phyloP scores from a whole-genome alignment of 768 basidiomycete species.

The Tulasnella sp. region DNA sequence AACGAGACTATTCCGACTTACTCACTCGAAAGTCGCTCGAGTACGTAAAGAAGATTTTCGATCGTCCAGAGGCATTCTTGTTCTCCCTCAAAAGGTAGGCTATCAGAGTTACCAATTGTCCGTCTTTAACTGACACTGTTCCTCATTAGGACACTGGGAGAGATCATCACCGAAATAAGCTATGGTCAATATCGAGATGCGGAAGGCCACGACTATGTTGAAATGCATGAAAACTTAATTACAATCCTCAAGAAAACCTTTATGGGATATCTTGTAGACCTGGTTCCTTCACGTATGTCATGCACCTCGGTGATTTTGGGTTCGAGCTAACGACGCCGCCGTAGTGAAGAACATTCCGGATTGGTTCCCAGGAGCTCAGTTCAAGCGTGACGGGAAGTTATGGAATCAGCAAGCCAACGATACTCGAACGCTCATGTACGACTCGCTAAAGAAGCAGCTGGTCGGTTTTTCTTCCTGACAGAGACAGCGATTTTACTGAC shows the following conservation, averaged over 20 bases:
- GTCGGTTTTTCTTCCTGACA: neutral
- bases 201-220: slow-evolving; percentile 39
- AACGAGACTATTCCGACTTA: neutral
- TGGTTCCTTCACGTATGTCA: slow-evolving; percentile 36
- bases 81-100: slow-evolving; percentile 27
- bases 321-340: no score
- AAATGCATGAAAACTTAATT: neutral
- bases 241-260: slow-evolving; percentile 14
- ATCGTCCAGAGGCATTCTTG: slow-evolving; percentile 23
- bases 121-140: slow-evolving; percentile 32
- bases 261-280: slow-evolving; percentile 36
- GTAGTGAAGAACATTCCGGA: slow-evolving; percentile 35
- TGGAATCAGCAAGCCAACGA: neutral
- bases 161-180: slow-evolving; percentile 42
- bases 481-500: neutral
- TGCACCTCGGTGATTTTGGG: no score
- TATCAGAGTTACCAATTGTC: slow-evolving; percentile 34
- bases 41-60: slow-evolving; percentile 18
- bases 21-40: neutral
- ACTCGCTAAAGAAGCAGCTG: neutral
- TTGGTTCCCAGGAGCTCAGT: slow-evolving; percentile 39
- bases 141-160: slow-evolving; percentile 43
- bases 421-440: neutral
- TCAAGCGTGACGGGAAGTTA: slow-evolving; percentile 33
- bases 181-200: slow-evolving; percentile 46